phyloP scores from a whole-genome alignment of 2,329 filamentous ascomycete genomes.

The Ophiostoma pallidulum region DNA sequence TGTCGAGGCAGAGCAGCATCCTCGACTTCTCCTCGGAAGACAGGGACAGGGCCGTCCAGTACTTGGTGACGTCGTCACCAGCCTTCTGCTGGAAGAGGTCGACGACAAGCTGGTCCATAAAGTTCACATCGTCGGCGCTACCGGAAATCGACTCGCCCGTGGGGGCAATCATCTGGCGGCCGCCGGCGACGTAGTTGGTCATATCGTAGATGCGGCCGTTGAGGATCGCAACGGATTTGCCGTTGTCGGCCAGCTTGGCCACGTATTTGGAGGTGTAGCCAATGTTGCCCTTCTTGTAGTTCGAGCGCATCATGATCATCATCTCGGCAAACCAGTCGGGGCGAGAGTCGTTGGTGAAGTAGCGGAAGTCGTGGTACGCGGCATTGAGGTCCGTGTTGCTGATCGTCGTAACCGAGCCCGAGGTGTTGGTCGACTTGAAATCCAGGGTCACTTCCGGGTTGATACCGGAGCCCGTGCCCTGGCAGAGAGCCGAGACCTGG shows the following conservation, averaged over 20 bases:
- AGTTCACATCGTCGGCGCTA: slow-evolving; percentile 46
- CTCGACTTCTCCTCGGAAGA: slow-evolving; percentile 41
- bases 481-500: slow-evolving; percentile 86
- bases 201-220: slow-evolving; percentile 78
- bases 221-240: slow-evolving; percentile 66
- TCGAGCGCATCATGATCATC: slow-evolving; percentile 65
- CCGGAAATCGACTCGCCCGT: slow-evolving; percentile 40
- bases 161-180: slow-evolving; percentile 53
- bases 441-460: slow-evolving; percentile 72
- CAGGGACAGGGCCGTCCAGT: slow-evolving; percentile 65
- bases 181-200: slow-evolving; percentile 70
- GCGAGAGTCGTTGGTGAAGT: slow-evolving; percentile 69
- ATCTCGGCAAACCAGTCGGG: slow-evolving; percentile 90
- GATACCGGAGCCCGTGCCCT: slow-evolving; percentile 56
- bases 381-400: slow-evolving; percentile 61
- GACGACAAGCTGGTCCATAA: slow-evolving; percentile 70
- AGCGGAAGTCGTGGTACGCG: slow-evolving; percentile 87
- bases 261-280: slow-evolving; percentile 77
- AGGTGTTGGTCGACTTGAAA: slow-evolving; percentile 69
- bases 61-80: slow-evolving; percentile 72
- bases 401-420: slow-evolving; percentile 56
- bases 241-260: slow-evolving; percentile 55
- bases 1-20: slow-evolving; percentile 81
- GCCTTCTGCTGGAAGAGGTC: slow-evolving; percentile 66
- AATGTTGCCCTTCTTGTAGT: slow-evolving; percentile 78